Conservation (phyloP, 352 stramenopile species). For the Globisporangium perplexum region DNA sequence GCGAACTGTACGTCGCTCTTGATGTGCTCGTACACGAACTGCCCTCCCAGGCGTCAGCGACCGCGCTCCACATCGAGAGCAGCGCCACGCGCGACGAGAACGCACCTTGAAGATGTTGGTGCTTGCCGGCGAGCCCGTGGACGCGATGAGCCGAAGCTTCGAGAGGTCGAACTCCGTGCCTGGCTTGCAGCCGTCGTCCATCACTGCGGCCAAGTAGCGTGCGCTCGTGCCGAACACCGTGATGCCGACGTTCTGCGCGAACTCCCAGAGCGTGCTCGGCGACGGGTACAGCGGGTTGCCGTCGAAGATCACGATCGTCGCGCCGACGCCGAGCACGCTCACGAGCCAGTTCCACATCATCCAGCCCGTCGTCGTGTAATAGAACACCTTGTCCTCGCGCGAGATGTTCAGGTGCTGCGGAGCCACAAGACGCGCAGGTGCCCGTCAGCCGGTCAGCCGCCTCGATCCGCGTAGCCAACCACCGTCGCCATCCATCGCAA, state of each 20-base stretch:
- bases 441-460: neutral
- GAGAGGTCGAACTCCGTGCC: conserved; percentile 60
- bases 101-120: conserved; percentile 69
- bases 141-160: conserved; percentile 60
- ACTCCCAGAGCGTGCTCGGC: conserved; percentile 48
- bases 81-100: too few relatives aligned
- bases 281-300: conserved; percentile 68
- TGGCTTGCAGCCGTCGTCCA: conserved; percentile 59
- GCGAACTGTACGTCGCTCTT: conserved; percentile 75
- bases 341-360: conserved; percentile 91
- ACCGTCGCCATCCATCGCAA: neutral
- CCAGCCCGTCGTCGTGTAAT: conserved; percentile 79
- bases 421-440: neutral
- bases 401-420: conserved; percentile 58
- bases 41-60: neutral
- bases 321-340: conserved; percentile 57
- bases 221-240: conserved; percentile 73
- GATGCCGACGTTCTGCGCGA: conserved; percentile 45
- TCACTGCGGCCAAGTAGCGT: conserved; percentile 68
- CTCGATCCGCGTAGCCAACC: too few relatives aligned
- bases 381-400: conserved; percentile 66
- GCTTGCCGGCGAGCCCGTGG: conserved; percentile 65
- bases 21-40: conserved; percentile 73
- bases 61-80: neutral
- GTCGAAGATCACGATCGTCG: conserved; percentile 75